Percentiles rank a stretch among this genome's conserved stretches.
Conservation (phyloP, 768 basidiomycete species). For the Galerina sulciceps region DNA sequence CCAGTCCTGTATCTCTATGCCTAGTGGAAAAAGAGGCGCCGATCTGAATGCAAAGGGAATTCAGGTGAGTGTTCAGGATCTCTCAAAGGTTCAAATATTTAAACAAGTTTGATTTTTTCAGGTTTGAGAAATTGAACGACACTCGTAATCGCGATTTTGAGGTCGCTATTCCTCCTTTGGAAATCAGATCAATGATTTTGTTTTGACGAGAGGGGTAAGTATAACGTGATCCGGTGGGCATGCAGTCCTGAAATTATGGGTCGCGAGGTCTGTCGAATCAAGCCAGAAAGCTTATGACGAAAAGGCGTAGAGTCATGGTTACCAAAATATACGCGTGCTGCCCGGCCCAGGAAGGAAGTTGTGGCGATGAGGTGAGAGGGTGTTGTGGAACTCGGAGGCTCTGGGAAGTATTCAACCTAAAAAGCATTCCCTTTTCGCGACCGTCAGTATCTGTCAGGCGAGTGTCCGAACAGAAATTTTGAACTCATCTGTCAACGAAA, state of each 20-base stretch:
- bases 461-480: no score
- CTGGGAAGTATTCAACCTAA: no score
- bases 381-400: background rate
- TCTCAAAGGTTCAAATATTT: no score
- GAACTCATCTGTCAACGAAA: no score
- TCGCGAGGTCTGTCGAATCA: constrained; percentile 10
- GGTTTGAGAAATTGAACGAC: constrained; percentile 39
- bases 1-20: constrained; percentile 30
- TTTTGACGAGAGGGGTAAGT: constrained; percentile 53
- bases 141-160: constrained; percentile 39
- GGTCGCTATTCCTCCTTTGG: no score
- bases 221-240: constrained; percentile 14
- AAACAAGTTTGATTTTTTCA: background rate
- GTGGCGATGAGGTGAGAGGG: background rate
- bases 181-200: constrained; percentile 42
- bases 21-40: constrained; percentile 32
- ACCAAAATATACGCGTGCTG: constrained; percentile 8
- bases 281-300: background rate
- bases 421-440: no score
- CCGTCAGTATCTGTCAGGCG: no score
- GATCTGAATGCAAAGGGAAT: constrained; percentile 28
- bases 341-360: constrained; percentile 10
- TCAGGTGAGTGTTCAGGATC: background rate
- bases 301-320: background rate
- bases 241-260: constrained; percentile 8